Conservation (phyloP, 2,329 filamentous ascomycete genomes). For the Sporothrix humicola region DNA sequence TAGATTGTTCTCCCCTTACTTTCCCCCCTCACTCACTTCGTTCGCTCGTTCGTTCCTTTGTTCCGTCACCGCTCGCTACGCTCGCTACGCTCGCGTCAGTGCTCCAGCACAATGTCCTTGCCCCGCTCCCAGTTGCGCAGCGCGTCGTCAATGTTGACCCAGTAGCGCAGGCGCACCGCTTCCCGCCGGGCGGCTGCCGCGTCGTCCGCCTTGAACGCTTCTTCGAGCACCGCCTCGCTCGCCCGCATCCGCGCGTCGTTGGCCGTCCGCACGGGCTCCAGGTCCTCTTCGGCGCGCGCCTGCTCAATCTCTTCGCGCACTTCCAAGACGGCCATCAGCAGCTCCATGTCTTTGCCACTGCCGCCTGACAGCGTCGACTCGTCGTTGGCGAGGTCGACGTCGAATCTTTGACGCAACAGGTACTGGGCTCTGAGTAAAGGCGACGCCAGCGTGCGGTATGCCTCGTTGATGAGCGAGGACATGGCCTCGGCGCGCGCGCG, state of each 20-base stretch:
- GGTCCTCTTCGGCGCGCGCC: slow-evolving; percentile 68
- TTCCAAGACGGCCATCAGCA: slow-evolving; percentile 82
- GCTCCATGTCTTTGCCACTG: slow-evolving; percentile 52
- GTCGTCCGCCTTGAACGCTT: slow-evolving; percentile 65
- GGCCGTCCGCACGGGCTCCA: slow-evolving; percentile 62
- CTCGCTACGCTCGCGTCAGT: slow-evolving; percentile 44
- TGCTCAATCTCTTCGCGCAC: slow-evolving; percentile 76
- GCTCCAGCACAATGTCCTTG: slow-evolving; percentile 62
- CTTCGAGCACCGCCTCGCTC: slow-evolving; percentile 67
- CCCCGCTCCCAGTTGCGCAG: slow-evolving; percentile 85
- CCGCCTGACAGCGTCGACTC: slow-evolving; percentile 59
- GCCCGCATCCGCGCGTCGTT: slow-evolving; percentile 71
- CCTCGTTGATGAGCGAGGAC: slow-evolving; percentile 87
- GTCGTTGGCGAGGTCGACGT: slow-evolving; percentile 79
- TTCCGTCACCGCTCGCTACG: too few relatives aligned
- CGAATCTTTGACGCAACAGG: slow-evolving; percentile 70
- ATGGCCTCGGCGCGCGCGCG: slow-evolving; percentile 69
- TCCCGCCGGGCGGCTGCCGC: slow-evolving; percentile 72
- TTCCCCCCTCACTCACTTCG: not conserved
- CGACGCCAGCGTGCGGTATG: slow-evolving; percentile 81
- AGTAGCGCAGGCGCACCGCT: slow-evolving; percentile 82
- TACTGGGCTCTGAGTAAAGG: slow-evolving; percentile 89
- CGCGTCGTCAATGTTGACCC: slow-evolving; percentile 84
- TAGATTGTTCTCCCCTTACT: too few relatives aligned
- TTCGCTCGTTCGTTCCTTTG: not conserved